Percentiles rank a stretch among this genome's conserved stretches.
Evolutionary conservation across 768 basidiomycete genomes (phyloP).

Genomic region (Termitomyces sp.): DNA sequence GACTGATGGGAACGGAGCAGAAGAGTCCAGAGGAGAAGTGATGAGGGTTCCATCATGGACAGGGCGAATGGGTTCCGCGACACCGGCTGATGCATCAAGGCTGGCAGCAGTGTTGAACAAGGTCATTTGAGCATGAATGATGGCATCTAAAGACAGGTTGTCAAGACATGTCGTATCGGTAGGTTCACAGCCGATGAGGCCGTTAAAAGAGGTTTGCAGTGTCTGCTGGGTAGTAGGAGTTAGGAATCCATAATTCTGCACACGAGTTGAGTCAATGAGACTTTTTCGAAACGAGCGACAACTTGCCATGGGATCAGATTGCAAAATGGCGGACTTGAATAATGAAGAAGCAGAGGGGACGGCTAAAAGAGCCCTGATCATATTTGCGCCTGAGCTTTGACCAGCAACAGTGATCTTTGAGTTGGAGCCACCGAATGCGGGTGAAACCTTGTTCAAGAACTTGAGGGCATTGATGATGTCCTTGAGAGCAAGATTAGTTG

Average conservation of each 20-base stretch:
- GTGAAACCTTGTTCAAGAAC: conserved; percentile 52
- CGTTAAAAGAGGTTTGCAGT: conserved; percentile 49
- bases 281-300: not conserved
- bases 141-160: conserved; percentile 37
- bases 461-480: conserved; percentile 62
- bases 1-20: conserved; percentile 50
- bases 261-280: not conserved
- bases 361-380: conserved; percentile 75
- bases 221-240: conserved; percentile 43
- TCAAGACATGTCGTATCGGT: conserved; percentile 45
- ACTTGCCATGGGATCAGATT: conserved; percentile 83
- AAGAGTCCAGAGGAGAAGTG: conserved; percentile 58
- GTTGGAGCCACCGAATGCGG: conserved; percentile 62
- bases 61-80: conserved; percentile 56
- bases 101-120: conserved; percentile 34
- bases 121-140: conserved; percentile 49
- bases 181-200: conserved; percentile 38
- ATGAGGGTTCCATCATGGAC: conserved; percentile 65
- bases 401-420: conserved; percentile 72
- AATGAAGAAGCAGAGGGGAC: conserved; percentile 62
- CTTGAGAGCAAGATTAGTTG: conserved; percentile 65
- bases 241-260: conserved; percentile 69
- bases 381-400: conserved; percentile 74
- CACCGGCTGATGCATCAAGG: conserved; percentile 50
- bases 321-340: conserved; percentile 75